Evolutionary conservation across 2,329 filamentous ascomycete genomes (phyloP).

Genomic region (Pestalotiopsis sp.): DNA sequence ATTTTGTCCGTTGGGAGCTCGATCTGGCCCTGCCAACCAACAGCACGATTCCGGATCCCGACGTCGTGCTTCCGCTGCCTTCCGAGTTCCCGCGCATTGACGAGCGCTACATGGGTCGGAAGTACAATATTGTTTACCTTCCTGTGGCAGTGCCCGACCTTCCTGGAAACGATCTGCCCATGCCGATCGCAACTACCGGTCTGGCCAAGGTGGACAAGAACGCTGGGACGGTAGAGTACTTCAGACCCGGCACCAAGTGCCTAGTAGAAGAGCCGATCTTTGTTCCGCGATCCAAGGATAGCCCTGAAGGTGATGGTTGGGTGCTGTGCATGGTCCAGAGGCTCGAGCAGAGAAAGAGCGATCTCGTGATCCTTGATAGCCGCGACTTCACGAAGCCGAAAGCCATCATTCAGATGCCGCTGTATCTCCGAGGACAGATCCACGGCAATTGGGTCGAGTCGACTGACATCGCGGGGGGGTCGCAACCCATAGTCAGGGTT

Average conservation of each 20-base stretch:
- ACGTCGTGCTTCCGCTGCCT: background rate
- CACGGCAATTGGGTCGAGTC: background rate
- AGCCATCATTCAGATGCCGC: background rate
- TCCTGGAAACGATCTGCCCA: background rate
- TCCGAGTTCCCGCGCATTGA: background rate
- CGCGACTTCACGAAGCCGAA: background rate
- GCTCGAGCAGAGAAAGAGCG: background rate
- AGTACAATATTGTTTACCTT: background rate
- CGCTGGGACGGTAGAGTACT: background rate
- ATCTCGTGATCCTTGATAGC: background rate
- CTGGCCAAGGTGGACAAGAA: background rate
- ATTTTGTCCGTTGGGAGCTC: constrained; percentile 1
- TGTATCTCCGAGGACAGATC: background rate
- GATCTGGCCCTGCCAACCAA: background rate
- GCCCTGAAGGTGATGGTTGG: background rate
- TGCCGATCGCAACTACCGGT: background rate
- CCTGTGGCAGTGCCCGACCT: background rate
- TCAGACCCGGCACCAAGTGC: background rate
- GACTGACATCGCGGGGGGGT: background rate
- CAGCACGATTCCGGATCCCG: background rate
- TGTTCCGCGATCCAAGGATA: background rate
- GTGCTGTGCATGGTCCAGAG: background rate
- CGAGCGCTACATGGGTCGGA: background rate
- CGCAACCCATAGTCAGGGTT: background rate
- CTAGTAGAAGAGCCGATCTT: background rate